A percentile compares a stretch with the other conserved stretches of the same genome.
These are phyloP conservation scores for Obelidium mucronatum DNA, from an alignment of 192 early-diverging fungal species.

Conservation along the genomic window DNA sequence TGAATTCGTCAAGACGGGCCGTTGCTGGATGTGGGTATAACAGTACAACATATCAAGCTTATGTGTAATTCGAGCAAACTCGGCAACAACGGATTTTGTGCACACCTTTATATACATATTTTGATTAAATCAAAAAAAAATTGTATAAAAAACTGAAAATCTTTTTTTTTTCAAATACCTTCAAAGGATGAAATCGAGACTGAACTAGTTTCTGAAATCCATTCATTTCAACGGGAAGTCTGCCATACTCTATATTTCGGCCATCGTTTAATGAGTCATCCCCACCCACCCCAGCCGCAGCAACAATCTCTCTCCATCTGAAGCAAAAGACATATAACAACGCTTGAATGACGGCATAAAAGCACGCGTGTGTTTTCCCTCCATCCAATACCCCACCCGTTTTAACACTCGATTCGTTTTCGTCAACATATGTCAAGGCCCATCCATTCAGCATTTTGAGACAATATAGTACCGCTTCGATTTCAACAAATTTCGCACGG, in stretches of 20 bases:
- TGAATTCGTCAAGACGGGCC: neutral
- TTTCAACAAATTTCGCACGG: conserved; percentile 80
- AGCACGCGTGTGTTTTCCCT: conserved; percentile 77
- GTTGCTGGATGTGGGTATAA: conserved; percentile 76
- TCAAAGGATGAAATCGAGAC: conserved; percentile 81
- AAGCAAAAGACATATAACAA: conserved; percentile 96
- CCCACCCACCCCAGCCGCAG: conserved; percentile 32
- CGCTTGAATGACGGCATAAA: conserved; percentile 88
- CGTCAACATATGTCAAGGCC: conserved; percentile 72
- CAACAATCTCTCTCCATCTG: conserved; percentile 84
- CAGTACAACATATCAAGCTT: conserved; percentile 85
- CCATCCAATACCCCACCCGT: conserved; percentile 19
- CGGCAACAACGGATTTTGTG: conserved; percentile 76
- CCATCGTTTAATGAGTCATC: no score
- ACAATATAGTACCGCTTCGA: conserved; percentile 65
- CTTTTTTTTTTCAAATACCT: no score
- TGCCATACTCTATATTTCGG: conserved; percentile 38
- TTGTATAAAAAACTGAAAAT: conserved; percentile 7
- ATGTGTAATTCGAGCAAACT: conserved; percentile 86
- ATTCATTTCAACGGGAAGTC: conserved; percentile 54
- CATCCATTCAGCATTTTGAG: conserved; percentile 74
- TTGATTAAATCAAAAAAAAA: neutral
- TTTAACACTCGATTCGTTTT: neutral
- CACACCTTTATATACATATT: conserved; percentile 60
- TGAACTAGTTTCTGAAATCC: conserved; percentile 77